Evolutionary conservation across 768 basidiomycete species (phyloP).

Genomic region (Daedaleopsis nitida): DNA sequence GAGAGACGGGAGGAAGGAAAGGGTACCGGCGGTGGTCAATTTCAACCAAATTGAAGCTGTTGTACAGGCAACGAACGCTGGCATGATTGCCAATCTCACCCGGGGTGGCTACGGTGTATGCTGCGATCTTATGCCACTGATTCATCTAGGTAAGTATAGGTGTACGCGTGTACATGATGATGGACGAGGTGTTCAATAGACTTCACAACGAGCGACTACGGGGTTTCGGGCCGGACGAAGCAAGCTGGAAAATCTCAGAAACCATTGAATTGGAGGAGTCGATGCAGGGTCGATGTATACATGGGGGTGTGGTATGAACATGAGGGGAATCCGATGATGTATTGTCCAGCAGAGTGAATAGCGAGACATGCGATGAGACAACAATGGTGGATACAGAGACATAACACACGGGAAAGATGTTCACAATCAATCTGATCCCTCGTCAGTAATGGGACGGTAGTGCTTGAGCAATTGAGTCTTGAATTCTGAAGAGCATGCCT

Average conservation of each 20-base stretch:
- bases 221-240: too few species aligned
- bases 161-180: too few species aligned
- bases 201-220: too few species aligned
- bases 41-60: background rate
- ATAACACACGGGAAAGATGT: background rate
- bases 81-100: too few species aligned
- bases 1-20: background rate
- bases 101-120: too few species aligned
- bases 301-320: slow-evolving; percentile 13
- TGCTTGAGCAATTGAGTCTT: slow-evolving; percentile 71
- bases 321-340: slow-evolving; percentile 16
- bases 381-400: slow-evolving; percentile 16
- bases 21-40: too few species aligned
- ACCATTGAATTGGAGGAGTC: background rate
- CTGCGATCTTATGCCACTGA: too few species aligned
- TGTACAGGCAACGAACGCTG: background rate
- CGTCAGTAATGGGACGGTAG: slow-evolving; percentile 57
- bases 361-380: slow-evolving; percentile 20
- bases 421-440: slow-evolving; percentile 29
- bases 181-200: too few species aligned
- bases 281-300: slow-evolving; percentile 9
- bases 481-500: slow-evolving; percentile 49
- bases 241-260: too few species aligned
- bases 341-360: slow-evolving; percentile 19
- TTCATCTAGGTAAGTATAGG: too few species aligned